A percentile compares a stretch with the other conserved stretches of the same genome.
Conservation (phyloP, 306 rosid species). For the Vicia sativa region DNA sequence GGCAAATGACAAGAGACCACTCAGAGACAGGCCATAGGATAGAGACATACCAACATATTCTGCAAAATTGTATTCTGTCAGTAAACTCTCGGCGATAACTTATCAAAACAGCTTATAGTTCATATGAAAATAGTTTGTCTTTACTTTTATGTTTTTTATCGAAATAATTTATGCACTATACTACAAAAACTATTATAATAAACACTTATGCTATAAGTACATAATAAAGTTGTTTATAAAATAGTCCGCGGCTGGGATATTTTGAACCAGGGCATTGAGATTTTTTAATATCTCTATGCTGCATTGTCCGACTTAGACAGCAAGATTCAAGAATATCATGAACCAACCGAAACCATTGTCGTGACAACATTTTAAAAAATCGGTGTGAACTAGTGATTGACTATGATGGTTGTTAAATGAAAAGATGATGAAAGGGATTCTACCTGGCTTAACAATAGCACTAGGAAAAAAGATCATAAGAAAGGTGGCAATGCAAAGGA, state of each 20-base stretch:
- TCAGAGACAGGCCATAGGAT: conserved; percentile 79
- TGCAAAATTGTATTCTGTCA: conserved; percentile 34
- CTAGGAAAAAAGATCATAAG: conserved; percentile 82
- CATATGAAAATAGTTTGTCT: too few relatives aligned
- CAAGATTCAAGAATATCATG: neutral
- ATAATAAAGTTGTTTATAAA: too few relatives aligned
- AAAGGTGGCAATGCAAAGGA: conserved; percentile 65
- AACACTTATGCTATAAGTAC: too few relatives aligned
- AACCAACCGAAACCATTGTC: too few relatives aligned
- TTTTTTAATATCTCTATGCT: neutral
- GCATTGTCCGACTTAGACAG: too few relatives aligned
- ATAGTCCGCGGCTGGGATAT: too few relatives aligned
- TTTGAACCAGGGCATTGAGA: too few relatives aligned
- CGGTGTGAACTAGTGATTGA: neutral
- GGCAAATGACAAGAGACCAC: conserved; percentile 59
- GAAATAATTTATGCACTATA: too few relatives aligned
- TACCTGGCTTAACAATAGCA: conserved; percentile 75
- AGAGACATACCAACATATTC: conserved; percentile 84
- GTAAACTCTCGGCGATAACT: too few relatives aligned
- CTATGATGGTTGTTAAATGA: neutral
- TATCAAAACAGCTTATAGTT: too few relatives aligned
- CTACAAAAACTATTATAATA: too few relatives aligned
- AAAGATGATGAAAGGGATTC: conserved; percentile 3
- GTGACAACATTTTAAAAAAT: neutral
- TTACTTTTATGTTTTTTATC: too few relatives aligned